phyloP scores from a whole-genome alignment of 176 grass and related monocot species.

The Panicum miliaceum region DNA sequence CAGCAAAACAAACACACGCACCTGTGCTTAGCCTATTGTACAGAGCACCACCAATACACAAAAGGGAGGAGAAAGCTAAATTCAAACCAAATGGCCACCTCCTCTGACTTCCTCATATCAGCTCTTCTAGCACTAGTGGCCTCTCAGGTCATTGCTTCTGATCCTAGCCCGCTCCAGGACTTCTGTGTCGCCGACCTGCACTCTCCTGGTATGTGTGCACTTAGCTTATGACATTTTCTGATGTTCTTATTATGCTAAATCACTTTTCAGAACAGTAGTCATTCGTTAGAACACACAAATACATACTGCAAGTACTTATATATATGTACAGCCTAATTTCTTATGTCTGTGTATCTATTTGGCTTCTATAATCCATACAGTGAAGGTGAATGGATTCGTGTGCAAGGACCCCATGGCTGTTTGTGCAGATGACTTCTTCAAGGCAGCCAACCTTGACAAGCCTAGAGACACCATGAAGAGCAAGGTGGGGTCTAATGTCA shows the following conservation, averaged over 20 bases:
- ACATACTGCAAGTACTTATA: background rate
- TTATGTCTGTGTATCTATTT: background rate
- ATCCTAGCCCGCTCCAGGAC: conserved; percentile 32
- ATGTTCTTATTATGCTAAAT: background rate
- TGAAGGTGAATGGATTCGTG: conserved; percentile 33
- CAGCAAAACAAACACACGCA: background rate
- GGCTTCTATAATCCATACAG: background rate
- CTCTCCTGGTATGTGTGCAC: background rate
- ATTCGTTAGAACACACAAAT: too few species aligned
- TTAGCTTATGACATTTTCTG: background rate
- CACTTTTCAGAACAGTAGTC: background rate
- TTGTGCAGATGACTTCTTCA: conserved; percentile 21
- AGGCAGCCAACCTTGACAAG: conserved; percentile 9
- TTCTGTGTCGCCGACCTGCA: conserved; percentile 19
- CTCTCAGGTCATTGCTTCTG: conserved; percentile 29
- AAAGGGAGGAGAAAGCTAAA: background rate
- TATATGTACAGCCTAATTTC: background rate
- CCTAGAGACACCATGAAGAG: conserved; percentile 1
- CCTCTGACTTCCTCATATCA: background rate
- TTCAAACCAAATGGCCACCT: background rate
- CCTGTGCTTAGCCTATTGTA: background rate
- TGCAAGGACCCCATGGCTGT: conserved; percentile 27
- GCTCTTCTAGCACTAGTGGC: background rate
- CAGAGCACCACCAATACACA: background rate
- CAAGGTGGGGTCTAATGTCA: conserved; percentile 26